A percentile compares a stretch with the other conserved stretches of the same genome.
phyloP scores from a whole-genome alignment of 441 rosid species.

The Biscutella auriculata region DNA sequence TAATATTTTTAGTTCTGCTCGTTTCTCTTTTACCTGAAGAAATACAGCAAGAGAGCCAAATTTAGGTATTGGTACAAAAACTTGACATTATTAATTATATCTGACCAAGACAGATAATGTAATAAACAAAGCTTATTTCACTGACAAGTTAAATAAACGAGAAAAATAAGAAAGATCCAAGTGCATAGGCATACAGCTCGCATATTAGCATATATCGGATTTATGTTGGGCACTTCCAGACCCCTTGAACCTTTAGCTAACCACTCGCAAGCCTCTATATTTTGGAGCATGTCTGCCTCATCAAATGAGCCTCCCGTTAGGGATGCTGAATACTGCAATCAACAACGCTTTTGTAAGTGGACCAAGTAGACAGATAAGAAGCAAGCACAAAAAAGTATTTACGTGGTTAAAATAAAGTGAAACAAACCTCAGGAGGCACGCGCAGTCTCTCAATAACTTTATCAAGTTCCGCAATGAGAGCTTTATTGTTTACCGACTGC shows the following conservation, averaged over 20 bases:
- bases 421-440: conserved; percentile 83
- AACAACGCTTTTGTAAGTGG: conserved; percentile 18
- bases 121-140: background rate
- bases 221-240: conserved; percentile 79
- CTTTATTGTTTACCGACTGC: conserved; percentile 88
- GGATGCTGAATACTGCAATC: conserved; percentile 67
- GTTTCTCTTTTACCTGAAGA: conserved; percentile 80
- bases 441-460: conserved; percentile 75
- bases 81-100: background rate
- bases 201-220: conserved; percentile 67
- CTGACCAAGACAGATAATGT: background rate
- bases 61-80: conserved; percentile 8
- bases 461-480: conserved; percentile 91
- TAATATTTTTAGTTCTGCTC: conserved; percentile 72
- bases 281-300: conserved; percentile 82
- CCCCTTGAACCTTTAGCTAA: conserved; percentile 67
- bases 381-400: conserved; percentile 1
- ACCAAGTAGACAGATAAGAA: conserved; percentile 4
- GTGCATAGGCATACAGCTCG: conserved; percentile 58
- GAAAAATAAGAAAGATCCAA: background rate
- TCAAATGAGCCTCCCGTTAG: conserved; percentile 90
- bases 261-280: conserved; percentile 99
- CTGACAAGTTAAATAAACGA: background rate
- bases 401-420: background rate
- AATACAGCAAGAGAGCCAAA: conserved; percentile 8